Conservation (phyloP, 139 green algal species). For the Auxenochlorella protothecoides region DNA sequence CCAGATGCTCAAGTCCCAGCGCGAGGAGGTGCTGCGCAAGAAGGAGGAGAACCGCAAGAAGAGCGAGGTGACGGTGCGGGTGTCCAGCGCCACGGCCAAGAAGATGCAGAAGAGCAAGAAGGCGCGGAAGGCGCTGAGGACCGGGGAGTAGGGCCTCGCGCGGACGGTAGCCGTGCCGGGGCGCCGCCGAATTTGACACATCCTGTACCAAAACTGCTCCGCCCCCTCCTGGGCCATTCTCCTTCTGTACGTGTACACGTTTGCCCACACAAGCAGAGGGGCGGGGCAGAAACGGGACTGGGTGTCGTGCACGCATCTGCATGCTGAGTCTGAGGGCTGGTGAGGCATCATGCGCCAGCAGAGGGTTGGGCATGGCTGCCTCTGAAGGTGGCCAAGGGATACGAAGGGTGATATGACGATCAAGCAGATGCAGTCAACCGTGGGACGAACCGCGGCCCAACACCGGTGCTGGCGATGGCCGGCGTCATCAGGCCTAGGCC, state of each 20-base stretch:
- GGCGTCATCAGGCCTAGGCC: too few relatives aligned
- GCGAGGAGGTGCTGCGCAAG: constrained; percentile 25
- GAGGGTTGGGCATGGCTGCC: too few relatives aligned
- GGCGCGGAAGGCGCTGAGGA: constrained; percentile 33
- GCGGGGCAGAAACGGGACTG: not conserved
- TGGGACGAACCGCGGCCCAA: too few relatives aligned
- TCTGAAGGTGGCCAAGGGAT: too few relatives aligned
- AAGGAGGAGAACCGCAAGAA: constrained; percentile 39
- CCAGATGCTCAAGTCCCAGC: constrained; percentile 17
- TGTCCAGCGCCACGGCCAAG: constrained; percentile 36
- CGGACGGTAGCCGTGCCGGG: not conserved
- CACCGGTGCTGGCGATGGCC: too few relatives aligned
- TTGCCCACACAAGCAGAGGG: too few relatives aligned
- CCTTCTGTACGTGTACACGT: not conserved
- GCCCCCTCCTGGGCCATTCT: not conserved
- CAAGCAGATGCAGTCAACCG: too few relatives aligned
- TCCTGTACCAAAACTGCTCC: too few relatives aligned
- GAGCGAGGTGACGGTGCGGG: constrained; percentile 15
- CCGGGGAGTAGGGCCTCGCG: constrained; percentile 1
- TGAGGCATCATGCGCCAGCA: too few relatives aligned
- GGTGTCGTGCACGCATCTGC: not conserved
- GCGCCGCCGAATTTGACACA: too few relatives aligned
- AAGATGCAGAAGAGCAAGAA: constrained; percentile 62
- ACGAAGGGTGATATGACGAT: too few relatives aligned
- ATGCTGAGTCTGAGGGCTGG: not conserved